Conservation (phyloP, 371 early-diverging fungal species). For the Blastocladiella emersonii region DNA sequence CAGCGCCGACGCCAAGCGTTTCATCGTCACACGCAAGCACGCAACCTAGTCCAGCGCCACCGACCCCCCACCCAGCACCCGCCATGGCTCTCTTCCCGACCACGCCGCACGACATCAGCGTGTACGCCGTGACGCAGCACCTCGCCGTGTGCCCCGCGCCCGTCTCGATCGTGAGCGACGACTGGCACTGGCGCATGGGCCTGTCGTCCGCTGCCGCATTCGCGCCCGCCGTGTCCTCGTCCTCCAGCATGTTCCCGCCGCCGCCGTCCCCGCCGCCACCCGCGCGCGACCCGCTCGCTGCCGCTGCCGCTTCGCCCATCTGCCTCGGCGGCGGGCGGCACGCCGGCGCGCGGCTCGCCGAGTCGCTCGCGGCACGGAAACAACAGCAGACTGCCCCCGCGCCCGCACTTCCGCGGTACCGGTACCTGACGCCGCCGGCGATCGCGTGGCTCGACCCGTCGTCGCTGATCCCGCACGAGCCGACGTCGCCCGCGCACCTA, state of each 20-base stretch:
- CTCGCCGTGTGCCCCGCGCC: background rate
- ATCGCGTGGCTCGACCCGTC: constrained; percentile 4
- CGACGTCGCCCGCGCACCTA: background rate
- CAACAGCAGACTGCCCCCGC: background rate
- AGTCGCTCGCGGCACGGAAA: background rate
- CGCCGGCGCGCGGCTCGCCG: background rate
- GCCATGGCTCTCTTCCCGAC: background rate
- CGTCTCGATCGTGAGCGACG: background rate
- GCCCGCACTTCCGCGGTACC: background rate
- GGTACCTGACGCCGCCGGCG: background rate
- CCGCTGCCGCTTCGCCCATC: no score
- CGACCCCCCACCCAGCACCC: background rate
- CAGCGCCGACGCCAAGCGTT: no score
- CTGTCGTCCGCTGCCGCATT: no score
- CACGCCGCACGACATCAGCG: background rate
- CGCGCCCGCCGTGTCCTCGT: no score
- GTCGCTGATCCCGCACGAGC: constrained; percentile 3
- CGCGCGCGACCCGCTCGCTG: no score
- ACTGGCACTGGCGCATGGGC: background rate
- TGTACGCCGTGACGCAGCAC: background rate
- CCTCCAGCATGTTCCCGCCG: no score
- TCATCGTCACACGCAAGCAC: no score
- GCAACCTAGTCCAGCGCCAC: no score
- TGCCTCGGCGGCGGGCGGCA: no score
- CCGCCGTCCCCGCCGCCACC: no score